Evolutionary conservation across 2,329 filamentous ascomycete genomes (phyloP), one percentile per base, ranked within the genome.

Genomic region (Clarireedia hainanense): DNA sequence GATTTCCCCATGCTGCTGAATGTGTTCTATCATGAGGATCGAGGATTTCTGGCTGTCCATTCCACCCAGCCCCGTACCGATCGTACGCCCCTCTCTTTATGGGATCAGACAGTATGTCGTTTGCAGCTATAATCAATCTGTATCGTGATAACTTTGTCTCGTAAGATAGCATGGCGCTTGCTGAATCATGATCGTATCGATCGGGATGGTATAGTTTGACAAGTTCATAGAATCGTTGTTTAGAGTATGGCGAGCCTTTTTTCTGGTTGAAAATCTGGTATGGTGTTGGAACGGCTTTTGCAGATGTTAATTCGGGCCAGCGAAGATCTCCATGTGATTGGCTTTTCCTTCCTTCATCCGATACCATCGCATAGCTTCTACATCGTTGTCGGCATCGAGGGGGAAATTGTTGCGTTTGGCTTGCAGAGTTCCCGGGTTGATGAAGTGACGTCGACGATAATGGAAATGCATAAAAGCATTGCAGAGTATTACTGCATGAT

Each of bases 181-280:
- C 61, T 15, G 68, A 70, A 40, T 66, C 62, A 42, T 70, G 68
- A 56, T 67, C 69, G 60, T 71, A 75, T 57, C 80, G 81, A 71
- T 99, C 94, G 0, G 94, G 94, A 68, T 99, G 94, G 74, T 99
- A 99, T 47, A 95, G 77, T 75, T 97, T 99, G 57, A 95, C 94
- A 52, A 99, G 81, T 67, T 92, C 81, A 71, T 95, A 94, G 77
- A 91, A 99, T 58, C 83, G 83, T 45, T 78, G 74, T 72, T 99
- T 97, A 60, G 81, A 85, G 71, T 99, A 97, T 2, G 83, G 80
- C 14, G 82, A 83, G 56, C 75, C 75, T 63, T 74, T 80, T 53
- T 75, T 73, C 61, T 80, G 74, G 34, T 72, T 70, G 66, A 97
- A 85, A 68, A 99, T 89, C 67, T 97, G 89, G 74, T 99, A 97